These are phyloP conservation scores for Cyclotella atomus DNA, from an alignment of 108 stramenopile species.

Conservation along the genomic window DNA sequence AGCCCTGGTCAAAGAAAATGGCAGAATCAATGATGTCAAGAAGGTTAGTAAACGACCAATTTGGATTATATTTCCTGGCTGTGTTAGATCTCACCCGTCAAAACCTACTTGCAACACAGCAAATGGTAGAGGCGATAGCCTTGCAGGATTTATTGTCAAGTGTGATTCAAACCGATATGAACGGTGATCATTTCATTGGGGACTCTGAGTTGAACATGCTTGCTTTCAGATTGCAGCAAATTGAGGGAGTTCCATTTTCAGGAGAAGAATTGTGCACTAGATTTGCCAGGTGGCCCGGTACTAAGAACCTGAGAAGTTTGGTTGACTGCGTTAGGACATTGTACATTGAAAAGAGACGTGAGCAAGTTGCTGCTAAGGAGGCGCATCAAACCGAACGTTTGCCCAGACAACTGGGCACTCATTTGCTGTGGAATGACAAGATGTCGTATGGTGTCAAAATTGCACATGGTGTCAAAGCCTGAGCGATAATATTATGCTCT, in stretches of 20 bases:
- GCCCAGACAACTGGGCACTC: conserved; percentile 20
- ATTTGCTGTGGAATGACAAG: conserved; percentile 24
- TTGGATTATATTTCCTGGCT: too few species aligned
- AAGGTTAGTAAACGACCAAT: too few species aligned
- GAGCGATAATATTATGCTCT: too few species aligned
- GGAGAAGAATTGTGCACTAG: conserved; percentile 18
- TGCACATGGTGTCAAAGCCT: too few species aligned
- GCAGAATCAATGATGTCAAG: conserved; percentile 12
- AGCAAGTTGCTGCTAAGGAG: conserved; percentile 20
- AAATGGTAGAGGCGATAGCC: conserved; percentile 34
- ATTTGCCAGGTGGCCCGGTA: conserved; percentile 3
- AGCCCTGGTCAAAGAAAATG: conserved; percentile 27
- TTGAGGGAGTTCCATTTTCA: conserved; percentile 38
- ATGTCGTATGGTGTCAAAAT: conserved; percentile 6
- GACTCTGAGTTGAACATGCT: conserved; percentile 37
- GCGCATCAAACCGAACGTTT: neutral
- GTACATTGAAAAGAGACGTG: conserved; percentile 35
- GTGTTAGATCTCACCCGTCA: too few species aligned
- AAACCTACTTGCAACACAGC: neutral
- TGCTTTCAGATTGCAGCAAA: conserved; percentile 23
- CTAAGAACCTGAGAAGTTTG: conserved; percentile 14
- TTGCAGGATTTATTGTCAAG: conserved; percentile 26
- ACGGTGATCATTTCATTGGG: conserved; percentile 34
- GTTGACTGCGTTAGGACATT: conserved; percentile 21
- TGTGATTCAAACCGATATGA: conserved; percentile 8